A percentile compares a stretch with the other conserved stretches of the same genome.
Evolutionary conservation across 129 eudicot genomes (phyloP).

Genomic region (Pseudognaphalium luteoalbum): DNA sequence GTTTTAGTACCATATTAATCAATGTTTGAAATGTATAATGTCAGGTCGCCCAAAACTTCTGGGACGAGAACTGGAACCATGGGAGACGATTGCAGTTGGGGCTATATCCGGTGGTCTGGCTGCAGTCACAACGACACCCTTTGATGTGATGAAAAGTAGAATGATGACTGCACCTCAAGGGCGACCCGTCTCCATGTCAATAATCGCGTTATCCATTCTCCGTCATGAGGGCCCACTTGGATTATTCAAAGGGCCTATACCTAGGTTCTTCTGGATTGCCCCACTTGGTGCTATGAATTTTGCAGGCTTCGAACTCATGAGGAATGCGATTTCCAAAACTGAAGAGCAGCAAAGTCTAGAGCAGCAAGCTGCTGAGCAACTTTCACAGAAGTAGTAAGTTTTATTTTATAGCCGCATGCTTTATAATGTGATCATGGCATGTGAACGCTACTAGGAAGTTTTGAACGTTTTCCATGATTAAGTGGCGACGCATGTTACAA

Average conservation of each 20-base stretch:
- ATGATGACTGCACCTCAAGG: too few relatives aligned
- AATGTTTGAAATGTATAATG: too few relatives aligned
- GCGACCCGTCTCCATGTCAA: slow-evolving; percentile 59
- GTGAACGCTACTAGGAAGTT: slow-evolving; percentile 40
- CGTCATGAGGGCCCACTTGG: slow-evolving; percentile 87
- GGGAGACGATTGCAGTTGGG: too few relatives aligned
- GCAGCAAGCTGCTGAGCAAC: slow-evolving; percentile 37
- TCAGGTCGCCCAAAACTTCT: too few relatives aligned
- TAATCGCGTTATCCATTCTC: slow-evolving; percentile 71
- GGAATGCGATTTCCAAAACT: too few relatives aligned
- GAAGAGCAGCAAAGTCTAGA: too few relatives aligned
- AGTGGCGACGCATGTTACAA: too few relatives aligned
- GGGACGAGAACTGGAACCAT: too few relatives aligned
- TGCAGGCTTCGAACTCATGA: slow-evolving; percentile 93
- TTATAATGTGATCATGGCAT: slow-evolving; percentile 24
- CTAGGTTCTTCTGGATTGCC: slow-evolving; percentile 93
- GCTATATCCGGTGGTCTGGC: too few relatives aligned
- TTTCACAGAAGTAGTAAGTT: slow-evolving; percentile 43
- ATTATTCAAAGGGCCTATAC: slow-evolving; percentile 85
- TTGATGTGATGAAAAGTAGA: too few relatives aligned
- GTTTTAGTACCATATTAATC: too few relatives aligned
- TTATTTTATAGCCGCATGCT: background rate
- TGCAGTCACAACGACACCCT: too few relatives aligned
- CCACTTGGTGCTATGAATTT: slow-evolving; percentile 94
- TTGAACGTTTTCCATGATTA: slow-evolving; percentile 37